Base-by-base conservation (phyloP, 768 basidiomycete species). In the Phylloporus scabripes region DNA sequence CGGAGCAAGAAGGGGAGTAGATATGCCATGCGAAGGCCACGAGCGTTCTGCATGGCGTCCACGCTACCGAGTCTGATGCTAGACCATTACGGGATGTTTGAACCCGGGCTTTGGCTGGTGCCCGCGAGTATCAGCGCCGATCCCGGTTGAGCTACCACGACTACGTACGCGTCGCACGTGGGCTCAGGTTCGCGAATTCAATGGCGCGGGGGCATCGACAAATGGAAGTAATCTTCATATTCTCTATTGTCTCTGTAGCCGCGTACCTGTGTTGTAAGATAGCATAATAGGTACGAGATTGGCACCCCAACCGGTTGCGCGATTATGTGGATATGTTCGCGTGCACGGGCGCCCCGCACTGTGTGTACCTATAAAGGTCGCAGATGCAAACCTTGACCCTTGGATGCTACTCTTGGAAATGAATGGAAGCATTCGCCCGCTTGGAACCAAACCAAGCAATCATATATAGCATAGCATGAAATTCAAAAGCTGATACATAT, bases 21-120 rank as follows among this genome's bases (percentile, higher is more conserved):
- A 26, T 4, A 21, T 17, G 49, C 51, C 54, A 56, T 40, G 52
- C 44, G 31, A 7, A 11, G 5, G 12, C 36, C 55, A 50, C 61
- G 60, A 54, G 61, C 51, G 28, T 7, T 41, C 5, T 18, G 45
- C 56, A 24, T 64, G 62, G 57, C 41, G 14, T 41, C 54, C 61
- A 62, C 26, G 59, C 50, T 41, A 52, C 38, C 46, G 54, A 58
- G 24, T 40, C 1, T 10, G 20, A 10, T 31, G 44, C 1, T 32
- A 41, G 24, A 26, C 29, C 2, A 8, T 45, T 55, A 49, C 50
- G 52, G 37, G 17, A 9, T 26, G 15, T 11, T 14, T 40, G 50
- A 42, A 60, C 51, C 57, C 53, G 44, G 5, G 29, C 17, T 2
- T 32, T 44, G 42, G 31, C 18, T 12, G 42, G 17, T 29, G 42